These are phyloP conservation scores for Solanum piurae DNA, from an alignment of 257 asterid genomes.

Conservation along the genomic window DNA sequence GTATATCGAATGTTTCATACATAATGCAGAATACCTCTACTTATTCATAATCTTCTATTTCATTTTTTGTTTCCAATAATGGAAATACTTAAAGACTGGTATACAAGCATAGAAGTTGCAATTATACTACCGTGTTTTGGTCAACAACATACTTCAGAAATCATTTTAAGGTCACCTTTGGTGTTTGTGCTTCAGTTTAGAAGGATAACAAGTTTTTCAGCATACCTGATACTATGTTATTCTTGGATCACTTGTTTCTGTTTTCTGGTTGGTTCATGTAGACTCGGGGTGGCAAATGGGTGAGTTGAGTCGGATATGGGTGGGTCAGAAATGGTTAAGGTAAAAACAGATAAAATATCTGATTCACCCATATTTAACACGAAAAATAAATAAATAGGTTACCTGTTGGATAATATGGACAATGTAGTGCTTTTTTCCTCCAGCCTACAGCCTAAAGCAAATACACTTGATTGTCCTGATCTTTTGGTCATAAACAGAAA, in stretches of 20 bases:
- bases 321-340: too few species aligned
- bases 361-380: too few species aligned
- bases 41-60: background rate
- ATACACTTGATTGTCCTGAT: background rate
- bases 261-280: background rate
- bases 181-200: background rate
- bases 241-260: background rate
- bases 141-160: background rate
- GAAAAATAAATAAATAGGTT: too few species aligned
- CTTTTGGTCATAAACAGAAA: background rate
- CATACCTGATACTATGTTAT: background rate
- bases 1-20: background rate
- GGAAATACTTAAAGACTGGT: background rate
- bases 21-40: background rate
- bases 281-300: background rate
- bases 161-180: background rate
- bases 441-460: too few species aligned
- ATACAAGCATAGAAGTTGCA: background rate
- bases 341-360: too few species aligned
- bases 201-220: background rate
- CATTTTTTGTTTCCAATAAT: background rate
- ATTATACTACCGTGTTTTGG: background rate
- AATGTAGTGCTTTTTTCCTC: too few species aligned
- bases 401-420: too few species aligned
- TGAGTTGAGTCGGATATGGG: too few species aligned